Conservation (phyloP, 1,284 basidiomycete genomes). For the Trichosporon sp. region DNA sequence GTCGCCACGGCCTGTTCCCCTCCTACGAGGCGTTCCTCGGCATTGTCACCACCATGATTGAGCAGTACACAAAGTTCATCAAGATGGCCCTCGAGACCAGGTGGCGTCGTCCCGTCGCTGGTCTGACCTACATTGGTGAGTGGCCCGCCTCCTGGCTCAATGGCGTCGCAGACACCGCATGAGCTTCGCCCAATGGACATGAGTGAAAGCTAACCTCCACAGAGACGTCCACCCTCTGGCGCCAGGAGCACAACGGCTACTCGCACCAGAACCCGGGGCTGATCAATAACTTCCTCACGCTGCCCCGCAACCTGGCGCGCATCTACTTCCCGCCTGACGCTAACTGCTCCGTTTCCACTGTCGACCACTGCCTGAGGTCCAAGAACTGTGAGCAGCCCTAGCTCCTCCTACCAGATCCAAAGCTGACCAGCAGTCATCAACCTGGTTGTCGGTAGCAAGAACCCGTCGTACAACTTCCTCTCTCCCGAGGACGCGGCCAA, state of each 20-base stretch:
- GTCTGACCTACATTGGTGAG: slow-evolving; percentile 21
- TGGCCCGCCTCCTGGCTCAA: not conserved
- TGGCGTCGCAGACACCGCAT: too few species aligned
- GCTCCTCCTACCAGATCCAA: slow-evolving; percentile 24
- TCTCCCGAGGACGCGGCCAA: slow-evolving; percentile 57
- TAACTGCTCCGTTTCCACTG: slow-evolving; percentile 73
- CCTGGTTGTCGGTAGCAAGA: slow-evolving; percentile 79
- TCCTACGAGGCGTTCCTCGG: slow-evolving; percentile 72
- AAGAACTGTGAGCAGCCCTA: slow-evolving; percentile 64
- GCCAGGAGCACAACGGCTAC: slow-evolving; percentile 68
- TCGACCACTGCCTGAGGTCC: slow-evolving; percentile 77
- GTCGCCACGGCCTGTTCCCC: slow-evolving; percentile 80
- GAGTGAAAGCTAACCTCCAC: slow-evolving; percentile 18
- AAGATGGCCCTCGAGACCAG: slow-evolving; percentile 76
- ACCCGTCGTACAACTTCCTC: slow-evolving; percentile 58
- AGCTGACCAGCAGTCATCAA: slow-evolving; percentile 45
- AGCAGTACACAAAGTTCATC: slow-evolving; percentile 79
- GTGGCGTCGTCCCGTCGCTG: slow-evolving; percentile 66
- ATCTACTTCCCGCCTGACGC: slow-evolving; percentile 89
- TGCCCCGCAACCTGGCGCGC: slow-evolving; percentile 72
- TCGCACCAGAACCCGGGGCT: slow-evolving; percentile 83
- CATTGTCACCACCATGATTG: slow-evolving; percentile 58
- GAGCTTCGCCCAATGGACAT: too few species aligned
- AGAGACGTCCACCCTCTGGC: slow-evolving; percentile 63
- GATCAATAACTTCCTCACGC: slow-evolving; percentile 75